Conservation (phyloP, 257 asterid genomes). For the Solanum bulbocastanum region DNA sequence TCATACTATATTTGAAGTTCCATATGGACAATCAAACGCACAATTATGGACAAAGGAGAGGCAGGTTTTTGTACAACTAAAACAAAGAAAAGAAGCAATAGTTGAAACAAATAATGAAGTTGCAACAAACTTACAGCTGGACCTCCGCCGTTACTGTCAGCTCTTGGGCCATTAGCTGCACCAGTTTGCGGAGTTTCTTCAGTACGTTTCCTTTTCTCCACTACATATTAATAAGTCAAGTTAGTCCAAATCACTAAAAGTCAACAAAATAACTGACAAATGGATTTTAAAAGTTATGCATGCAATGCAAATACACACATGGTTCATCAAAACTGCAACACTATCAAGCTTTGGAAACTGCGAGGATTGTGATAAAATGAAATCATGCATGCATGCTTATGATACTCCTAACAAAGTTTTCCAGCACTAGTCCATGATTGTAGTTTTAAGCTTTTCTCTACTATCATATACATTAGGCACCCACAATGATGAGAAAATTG, state of each 20-base stretch:
- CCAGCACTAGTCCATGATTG: not conserved
- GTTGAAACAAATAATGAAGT: not conserved
- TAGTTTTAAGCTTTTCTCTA: not conserved
- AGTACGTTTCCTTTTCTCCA: slow-evolving; percentile 54
- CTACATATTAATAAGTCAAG: slow-evolving; percentile 20
- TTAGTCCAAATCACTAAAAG: not conserved
- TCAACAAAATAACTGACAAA: not conserved
- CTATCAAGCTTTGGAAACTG: too few species aligned
- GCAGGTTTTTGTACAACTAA: not conserved
- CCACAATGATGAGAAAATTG: not conserved
- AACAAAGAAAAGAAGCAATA: not conserved
- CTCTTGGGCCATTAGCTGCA: slow-evolving; percentile 54
- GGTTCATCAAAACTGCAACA: not conserved
- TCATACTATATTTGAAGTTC: not conserved
- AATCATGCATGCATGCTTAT: not conserved
- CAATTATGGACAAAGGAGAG: not conserved
- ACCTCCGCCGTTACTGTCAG: slow-evolving; percentile 80
- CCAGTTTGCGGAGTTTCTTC: slow-evolving; percentile 60
- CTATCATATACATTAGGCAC: not conserved
- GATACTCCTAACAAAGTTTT: not conserved
- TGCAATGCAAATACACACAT: not conserved
- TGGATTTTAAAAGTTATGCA: not conserved
- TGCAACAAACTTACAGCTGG: slow-evolving; percentile 62
- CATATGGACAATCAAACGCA: not conserved
- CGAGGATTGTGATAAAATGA: too few species aligned